Percentiles rank a stretch among this genome's conserved stretches.
Evolutionary conservation across 305 asterid genomes (phyloP).

Genomic region (Ruellia speciosa): DNA sequence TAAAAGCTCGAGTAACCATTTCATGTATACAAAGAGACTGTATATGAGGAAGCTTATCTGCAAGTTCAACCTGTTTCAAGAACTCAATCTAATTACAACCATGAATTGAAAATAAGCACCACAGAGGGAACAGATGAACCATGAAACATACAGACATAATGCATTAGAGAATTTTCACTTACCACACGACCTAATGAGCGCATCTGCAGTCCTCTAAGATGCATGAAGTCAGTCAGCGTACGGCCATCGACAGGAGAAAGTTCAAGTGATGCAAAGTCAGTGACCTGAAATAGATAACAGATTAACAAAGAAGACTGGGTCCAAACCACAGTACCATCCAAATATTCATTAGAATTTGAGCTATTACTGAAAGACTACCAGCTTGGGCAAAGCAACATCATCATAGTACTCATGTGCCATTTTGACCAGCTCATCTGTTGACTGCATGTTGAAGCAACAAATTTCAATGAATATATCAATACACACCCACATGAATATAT

Average conservation of each 20-base stretch:
- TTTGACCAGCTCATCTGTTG: conserved; percentile 75
- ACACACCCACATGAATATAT: not conserved
- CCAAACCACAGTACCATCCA: conserved; percentile 15
- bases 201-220: conserved; percentile 93
- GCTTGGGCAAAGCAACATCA: conserved; percentile 91
- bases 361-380: conserved; percentile 44
- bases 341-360: conserved; percentile 18
- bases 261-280: conserved; percentile 97
- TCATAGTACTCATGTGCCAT: conserved; percentile 79
- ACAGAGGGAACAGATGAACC: conserved; percentile 5
- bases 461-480: not conserved
- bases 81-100: conserved; percentile 25
- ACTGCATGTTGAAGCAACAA: conserved; percentile 42
- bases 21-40: conserved; percentile 97
- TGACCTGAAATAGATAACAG: conserved; percentile 44
- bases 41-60: conserved; percentile 95
- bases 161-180: conserved; percentile 32
- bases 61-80: conserved; percentile 81
- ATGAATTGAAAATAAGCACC: conserved; percentile 13
- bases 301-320: conserved; percentile 15
- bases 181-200: conserved; percentile 96
- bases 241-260: conserved; percentile 99
- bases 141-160: not conserved
- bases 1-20: conserved; percentile 97
- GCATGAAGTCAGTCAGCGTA: conserved; percentile 97